phyloP scores from a whole-genome alignment of 2,329 filamentous ascomycete species.

The Lasiodiplodia gonubiensis region DNA sequence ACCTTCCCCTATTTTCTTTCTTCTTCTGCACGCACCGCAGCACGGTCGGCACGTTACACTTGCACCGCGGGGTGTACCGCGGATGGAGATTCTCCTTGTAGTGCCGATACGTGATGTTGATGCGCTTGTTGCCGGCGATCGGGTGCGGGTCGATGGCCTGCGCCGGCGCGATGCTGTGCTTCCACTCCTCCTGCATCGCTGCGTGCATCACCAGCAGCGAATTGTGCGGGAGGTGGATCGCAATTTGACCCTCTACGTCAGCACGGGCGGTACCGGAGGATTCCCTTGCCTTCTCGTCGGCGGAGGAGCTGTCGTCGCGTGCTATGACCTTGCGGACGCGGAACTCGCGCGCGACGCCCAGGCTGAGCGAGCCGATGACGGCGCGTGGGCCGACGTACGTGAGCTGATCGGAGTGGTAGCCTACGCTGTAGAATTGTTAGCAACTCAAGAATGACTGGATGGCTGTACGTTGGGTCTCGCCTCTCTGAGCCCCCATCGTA shows the following conservation, averaged over 20 bases:
- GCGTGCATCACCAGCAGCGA: slow-evolving; percentile 95
- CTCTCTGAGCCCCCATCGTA: slow-evolving; percentile 72
- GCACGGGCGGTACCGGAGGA: slow-evolving; percentile 44
- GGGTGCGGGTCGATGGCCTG: slow-evolving; percentile 83
- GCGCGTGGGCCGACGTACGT: slow-evolving; percentile 90
- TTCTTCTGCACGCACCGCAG: slow-evolving; percentile 81
- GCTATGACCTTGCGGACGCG: slow-evolving; percentile 79
- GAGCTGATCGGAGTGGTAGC: slow-evolving; percentile 90
- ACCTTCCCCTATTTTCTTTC: slow-evolving; percentile 75
- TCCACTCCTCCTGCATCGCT: slow-evolving; percentile 98
- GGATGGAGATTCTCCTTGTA: slow-evolving; percentile 82
- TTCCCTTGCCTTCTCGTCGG: slow-evolving; percentile 33
- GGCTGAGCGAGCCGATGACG: slow-evolving; percentile 85
- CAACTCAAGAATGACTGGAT: background rate
- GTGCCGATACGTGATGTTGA: slow-evolving; percentile 93
- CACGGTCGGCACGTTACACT: slow-evolving; percentile 70
- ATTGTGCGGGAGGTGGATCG: slow-evolving; percentile 93
- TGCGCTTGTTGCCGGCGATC: slow-evolving; percentile 75
- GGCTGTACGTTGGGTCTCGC: background rate
- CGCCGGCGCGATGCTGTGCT: slow-evolving; percentile 81
- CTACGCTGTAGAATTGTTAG: slow-evolving; percentile 59
- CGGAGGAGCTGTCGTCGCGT: slow-evolving; percentile 53
- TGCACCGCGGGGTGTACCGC: slow-evolving; percentile 75
- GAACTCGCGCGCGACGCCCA: slow-evolving; percentile 93
- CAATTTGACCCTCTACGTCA: slow-evolving; percentile 81